phyloP scores from a whole-genome alignment of 805 yeast genomes.

The Schizosaccharomyces octosporus region DNA sequence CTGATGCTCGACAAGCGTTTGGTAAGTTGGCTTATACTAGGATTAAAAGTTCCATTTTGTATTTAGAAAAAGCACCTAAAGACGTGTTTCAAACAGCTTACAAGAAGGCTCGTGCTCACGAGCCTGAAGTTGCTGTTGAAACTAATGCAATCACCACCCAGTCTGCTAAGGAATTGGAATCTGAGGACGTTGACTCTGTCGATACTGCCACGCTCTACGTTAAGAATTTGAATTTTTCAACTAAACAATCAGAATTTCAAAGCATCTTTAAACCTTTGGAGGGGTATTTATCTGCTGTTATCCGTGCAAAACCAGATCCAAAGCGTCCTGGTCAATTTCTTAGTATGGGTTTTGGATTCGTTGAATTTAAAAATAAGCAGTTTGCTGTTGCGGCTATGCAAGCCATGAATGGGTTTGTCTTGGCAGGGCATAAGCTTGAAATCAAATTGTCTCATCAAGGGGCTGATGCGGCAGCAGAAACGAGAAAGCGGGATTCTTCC shows the following conservation, averaged over 20 bases:
- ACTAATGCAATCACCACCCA: slow-evolving; percentile 4
- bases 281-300: slow-evolving; percentile 63
- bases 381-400: slow-evolving; percentile 57
- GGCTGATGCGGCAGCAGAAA: slow-evolving; percentile 7
- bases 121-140: slow-evolving; percentile 4
- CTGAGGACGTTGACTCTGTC: slow-evolving; percentile 15
- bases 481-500: slow-evolving; percentile 8
- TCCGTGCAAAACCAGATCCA: slow-evolving; percentile 73
- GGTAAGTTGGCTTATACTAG: slow-evolving; percentile 67
- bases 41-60: slow-evolving; percentile 64
- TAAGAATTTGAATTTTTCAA: slow-evolving; percentile 72
- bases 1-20: slow-evolving; percentile 75
- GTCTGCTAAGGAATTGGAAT: slow-evolving; percentile 11
- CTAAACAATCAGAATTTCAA: slow-evolving; percentile 33
- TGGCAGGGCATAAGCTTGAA: slow-evolving; percentile 78
- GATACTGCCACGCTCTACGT: slow-evolving; percentile 69
- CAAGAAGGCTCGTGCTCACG: slow-evolving; percentile 26
- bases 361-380: slow-evolving; percentile 55
- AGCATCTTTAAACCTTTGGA: slow-evolving; percentile 41
- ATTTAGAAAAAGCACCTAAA: slow-evolving; percentile 83
- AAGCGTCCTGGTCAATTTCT: slow-evolving; percentile 37
- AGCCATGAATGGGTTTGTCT: slow-evolving; percentile 45
- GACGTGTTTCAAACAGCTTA: slow-evolving; percentile 29
- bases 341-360: slow-evolving; percentile 97
- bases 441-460: slow-evolving; percentile 70